Evolutionary conservation across 495 filamentous ascomycete species (phyloP).

Genomic region (Astrothelium macrocarpum): DNA sequence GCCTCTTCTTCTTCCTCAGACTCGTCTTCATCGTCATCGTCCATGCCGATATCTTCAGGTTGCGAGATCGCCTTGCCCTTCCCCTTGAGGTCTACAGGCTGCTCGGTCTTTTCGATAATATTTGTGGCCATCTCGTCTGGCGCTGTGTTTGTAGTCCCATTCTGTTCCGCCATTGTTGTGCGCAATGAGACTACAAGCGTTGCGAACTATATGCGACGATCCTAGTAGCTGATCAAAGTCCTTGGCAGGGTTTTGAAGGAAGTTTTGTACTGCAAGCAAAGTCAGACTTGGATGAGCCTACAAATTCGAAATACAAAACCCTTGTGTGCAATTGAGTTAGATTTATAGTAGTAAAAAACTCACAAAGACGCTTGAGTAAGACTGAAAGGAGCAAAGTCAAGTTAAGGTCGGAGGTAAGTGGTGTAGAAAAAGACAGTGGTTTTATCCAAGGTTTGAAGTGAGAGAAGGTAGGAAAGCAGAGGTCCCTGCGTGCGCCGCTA

Average conservation of each 20-base stretch:
- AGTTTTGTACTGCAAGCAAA: no score
- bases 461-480: background rate
- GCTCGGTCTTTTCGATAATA: slow-evolving; percentile 20
- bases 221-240: no score
- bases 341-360: background rate
- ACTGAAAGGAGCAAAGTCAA: background rate
- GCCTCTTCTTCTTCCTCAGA: slow-evolving; percentile 17
- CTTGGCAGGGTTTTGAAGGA: no score
- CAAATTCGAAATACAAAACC: no score
- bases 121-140: slow-evolving; percentile 6
- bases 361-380: background rate
- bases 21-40: slow-evolving; percentile 26
- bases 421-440: background rate
- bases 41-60: slow-evolving; percentile 21
- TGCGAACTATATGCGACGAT: background rate
- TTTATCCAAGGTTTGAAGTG: background rate
- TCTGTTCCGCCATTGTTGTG: slow-evolving; percentile 5
- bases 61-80: slow-evolving; percentile 33
- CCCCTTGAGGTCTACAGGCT: slow-evolving; percentile 29
- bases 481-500: slow-evolving; percentile 5
- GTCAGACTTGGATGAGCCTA: no score
- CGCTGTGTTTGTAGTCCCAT: background rate
- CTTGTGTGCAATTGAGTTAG: no score
- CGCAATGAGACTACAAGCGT: background rate
- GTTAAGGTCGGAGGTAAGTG: background rate